A percentile compares a stretch with the other conserved stretches of the same genome.
Conservation (phyloP, 345 rosid genomes). For the Gossypium ekmanianum region DNA sequence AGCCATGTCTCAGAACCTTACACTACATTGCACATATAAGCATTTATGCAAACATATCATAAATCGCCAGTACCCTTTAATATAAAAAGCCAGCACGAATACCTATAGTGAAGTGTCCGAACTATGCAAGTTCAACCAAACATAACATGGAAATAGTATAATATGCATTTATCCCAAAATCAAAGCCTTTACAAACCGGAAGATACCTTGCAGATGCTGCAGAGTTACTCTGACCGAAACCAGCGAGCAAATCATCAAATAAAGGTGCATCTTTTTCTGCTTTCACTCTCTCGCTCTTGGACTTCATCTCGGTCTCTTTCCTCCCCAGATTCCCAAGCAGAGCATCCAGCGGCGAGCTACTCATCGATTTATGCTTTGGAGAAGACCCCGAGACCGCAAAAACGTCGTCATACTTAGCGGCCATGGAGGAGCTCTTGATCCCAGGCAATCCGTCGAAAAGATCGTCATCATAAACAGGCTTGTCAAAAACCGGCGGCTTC, state of each 20-base stretch:
- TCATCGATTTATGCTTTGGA: constrained; percentile 18
- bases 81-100: neutral
- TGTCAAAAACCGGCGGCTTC: constrained; percentile 53
- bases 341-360: constrained; percentile 48
- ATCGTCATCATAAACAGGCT: constrained; percentile 75
- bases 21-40: neutral
- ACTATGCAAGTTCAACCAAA: neutral
- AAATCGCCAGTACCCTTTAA: neutral
- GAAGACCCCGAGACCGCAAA: constrained; percentile 35
- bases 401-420: constrained; percentile 38
- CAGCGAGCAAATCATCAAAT: constrained; percentile 74
- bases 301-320: constrained; percentile 24
- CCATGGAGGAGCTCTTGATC: constrained; percentile 42
- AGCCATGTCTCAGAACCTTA: neutral
- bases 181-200: neutral
- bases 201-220: constrained; percentile 39
- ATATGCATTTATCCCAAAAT: neutral
- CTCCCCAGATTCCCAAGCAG: constrained; percentile 49
- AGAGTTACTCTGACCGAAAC: constrained; percentile 62
- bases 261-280: constrained; percentile 32
- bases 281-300: constrained; percentile 28
- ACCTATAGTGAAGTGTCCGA: neutral
- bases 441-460: constrained; percentile 63
- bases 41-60: neutral
- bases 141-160: no score